phyloP scores from a whole-genome alignment of 371 early-diverging fungal species.

The Fennellomyces sp. region DNA sequence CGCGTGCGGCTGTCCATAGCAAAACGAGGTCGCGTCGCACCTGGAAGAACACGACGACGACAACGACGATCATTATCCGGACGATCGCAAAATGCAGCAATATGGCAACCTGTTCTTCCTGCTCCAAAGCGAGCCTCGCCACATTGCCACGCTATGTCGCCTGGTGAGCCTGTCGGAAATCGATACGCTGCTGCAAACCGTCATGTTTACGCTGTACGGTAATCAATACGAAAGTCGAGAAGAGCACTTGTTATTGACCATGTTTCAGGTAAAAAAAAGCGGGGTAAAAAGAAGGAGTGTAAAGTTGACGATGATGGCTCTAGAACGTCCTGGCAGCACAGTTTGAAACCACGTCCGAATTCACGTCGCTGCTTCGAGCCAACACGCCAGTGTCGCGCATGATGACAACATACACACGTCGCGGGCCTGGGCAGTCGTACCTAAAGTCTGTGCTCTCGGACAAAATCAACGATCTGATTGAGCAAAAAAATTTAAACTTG shows the following conservation, averaged over 20 bases:
- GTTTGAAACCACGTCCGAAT: slow-evolving; percentile 89
- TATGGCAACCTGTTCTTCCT: slow-evolving; percentile 95
- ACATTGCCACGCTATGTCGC: slow-evolving; percentile 86
- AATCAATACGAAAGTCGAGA: slow-evolving; percentile 96
- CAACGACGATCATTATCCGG: slow-evolving; percentile 72
- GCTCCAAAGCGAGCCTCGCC: slow-evolving; percentile 90
- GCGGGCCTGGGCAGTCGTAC: slow-evolving; percentile 94
- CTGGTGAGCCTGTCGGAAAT: slow-evolving; percentile 88
- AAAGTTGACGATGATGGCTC: not conserved
- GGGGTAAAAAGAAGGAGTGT: no score
- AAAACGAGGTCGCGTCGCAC: slow-evolving; percentile 77
- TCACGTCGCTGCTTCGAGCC: slow-evolving; percentile 86
- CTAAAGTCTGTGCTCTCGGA: slow-evolving; percentile 85
- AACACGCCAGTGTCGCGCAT: slow-evolving; percentile 96
- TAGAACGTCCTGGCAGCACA: slow-evolving; percentile 91
- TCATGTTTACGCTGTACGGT: slow-evolving; percentile 96
- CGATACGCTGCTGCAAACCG: slow-evolving; percentile 91
- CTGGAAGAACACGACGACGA: slow-evolving; percentile 77
- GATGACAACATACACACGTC: slow-evolving; percentile 96
- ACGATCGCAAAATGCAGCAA: slow-evolving; percentile 82
- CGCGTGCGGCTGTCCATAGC: slow-evolving; percentile 40
- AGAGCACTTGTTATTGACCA: slow-evolving; percentile 91
- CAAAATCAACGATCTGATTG: slow-evolving; percentile 79
- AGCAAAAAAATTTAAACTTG: slow-evolving; percentile 76
- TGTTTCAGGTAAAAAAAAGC: slow-evolving; percentile 91